A percentile compares a stretch with the other conserved stretches of the same genome.
Conservation (phyloP, 352 stramenopile species). For the Globisporangium polare region DNA sequence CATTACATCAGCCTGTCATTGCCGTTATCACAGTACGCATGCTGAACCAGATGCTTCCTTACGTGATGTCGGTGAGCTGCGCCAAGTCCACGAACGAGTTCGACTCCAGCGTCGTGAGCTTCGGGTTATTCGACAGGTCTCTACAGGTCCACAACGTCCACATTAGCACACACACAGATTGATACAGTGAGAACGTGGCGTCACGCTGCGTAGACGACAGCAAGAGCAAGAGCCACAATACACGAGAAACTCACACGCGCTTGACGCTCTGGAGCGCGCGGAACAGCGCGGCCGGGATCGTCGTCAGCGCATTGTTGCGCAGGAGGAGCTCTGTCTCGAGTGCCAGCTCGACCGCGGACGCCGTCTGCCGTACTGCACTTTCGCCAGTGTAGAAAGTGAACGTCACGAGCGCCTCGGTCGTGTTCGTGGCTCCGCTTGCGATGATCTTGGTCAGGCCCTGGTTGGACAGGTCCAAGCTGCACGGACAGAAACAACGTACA, state of each 20-base stretch:
- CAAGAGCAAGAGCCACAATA: neutral
- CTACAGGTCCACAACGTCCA: conserved; percentile 14
- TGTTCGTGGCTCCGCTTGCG: conserved; percentile 8
- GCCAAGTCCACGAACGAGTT: conserved; percentile 43
- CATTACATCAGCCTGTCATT: neutral
- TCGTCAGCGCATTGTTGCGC: conserved; percentile 45
- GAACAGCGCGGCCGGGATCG: conserved; percentile 41
- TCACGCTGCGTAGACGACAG: neutral
- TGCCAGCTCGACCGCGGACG: conserved; percentile 22
- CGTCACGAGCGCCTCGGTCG: neutral
- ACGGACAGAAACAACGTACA: neutral
- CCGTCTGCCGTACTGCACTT: conserved; percentile 9
- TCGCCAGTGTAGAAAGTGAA: conserved; percentile 31
- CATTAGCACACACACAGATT: conserved; percentile 3
- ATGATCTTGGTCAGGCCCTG: conserved; percentile 35
- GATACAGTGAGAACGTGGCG: neutral
- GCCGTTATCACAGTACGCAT: neutral
- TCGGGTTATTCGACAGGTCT: conserved; percentile 54
- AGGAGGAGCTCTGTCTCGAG: conserved; percentile 33
- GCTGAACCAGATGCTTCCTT: neutral
- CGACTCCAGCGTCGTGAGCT: conserved; percentile 37
- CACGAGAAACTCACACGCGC: conserved; percentile 27
- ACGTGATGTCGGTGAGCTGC: conserved; percentile 41
- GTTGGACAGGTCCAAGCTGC: conserved; percentile 36
- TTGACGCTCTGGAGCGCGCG: conserved; percentile 32